Conservation (phyloP, 1,139 yeast species). For the Geotrichum reessii region DNA sequence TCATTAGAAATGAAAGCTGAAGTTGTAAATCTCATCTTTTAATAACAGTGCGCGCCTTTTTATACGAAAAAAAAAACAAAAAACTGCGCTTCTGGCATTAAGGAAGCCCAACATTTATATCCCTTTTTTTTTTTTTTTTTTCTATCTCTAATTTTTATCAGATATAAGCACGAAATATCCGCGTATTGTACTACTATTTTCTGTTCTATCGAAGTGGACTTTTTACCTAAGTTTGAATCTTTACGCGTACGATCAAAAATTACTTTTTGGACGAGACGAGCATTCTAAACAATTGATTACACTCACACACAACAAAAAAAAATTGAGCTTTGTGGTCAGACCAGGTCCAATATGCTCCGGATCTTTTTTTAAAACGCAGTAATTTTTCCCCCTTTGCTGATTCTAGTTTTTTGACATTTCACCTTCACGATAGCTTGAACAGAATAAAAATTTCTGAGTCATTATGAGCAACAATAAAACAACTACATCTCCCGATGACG, state of each 20-base stretch:
- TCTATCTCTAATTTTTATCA: not conserved
- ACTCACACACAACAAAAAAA: not conserved
- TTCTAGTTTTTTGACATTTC: not conserved
- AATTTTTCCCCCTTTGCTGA: not conserved
- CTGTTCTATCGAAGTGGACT: not conserved
- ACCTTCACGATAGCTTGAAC: not conserved
- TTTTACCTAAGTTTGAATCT: not conserved
- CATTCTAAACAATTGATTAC: not conserved
- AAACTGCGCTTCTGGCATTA: not conserved
- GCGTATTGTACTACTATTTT: not conserved
- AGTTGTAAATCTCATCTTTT: not conserved
- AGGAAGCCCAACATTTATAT: not conserved
- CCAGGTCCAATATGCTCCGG: not conserved
- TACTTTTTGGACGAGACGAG: not conserved
- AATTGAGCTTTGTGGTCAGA: not conserved
- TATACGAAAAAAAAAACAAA: too few relatives aligned
- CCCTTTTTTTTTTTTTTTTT: not conserved
- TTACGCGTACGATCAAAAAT: not conserved
- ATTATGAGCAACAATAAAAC: not conserved
- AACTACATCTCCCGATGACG: not conserved
- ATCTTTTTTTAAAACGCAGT: not conserved
- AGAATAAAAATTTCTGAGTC: not conserved
- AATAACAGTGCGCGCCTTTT: not conserved
- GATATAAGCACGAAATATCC: not conserved
- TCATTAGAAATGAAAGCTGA: not conserved